Base-by-base conservation (phyloP, 2,329 filamentous ascomycete genomes). In the Lachnellula cervina region DNA sequence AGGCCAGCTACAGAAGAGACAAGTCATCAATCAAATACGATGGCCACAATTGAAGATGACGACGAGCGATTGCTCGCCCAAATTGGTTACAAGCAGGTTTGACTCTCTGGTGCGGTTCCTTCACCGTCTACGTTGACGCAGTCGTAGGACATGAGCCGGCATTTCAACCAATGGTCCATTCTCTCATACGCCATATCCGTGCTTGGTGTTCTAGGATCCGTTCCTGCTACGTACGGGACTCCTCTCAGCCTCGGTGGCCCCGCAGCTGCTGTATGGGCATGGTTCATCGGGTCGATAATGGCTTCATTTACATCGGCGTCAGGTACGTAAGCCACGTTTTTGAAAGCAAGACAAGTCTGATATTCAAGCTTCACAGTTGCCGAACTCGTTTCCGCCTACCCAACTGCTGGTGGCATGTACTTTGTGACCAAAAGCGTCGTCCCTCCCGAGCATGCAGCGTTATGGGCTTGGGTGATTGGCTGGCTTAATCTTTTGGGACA, bases 401-500 rank as follows among this genome's bases (percentile, higher is more conserved):
- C 83, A 35, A 87, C 83, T 2, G 82, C 82, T 2, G 83, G 83
- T 19, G 83, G 83, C 2, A 86, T 87, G 81, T 86, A 86, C 68
- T 87, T 85, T 66, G 82, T 85, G 35, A 84, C 81, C 9, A 86
- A 86, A 63, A 79, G 83, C 65, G 82, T 86, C 35, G 82, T 86
- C 2, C 82, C 82, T 8, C 71, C 75, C 16, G 76, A 82, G 54
- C 78, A 84, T 65, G 81, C 84, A 32, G 79, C 83, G 2, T 77
- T 84, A 13, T 85, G 82, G 75, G 78, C 81, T 0, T 86, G 83
- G 83, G 73, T 85, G 44, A 82, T 85, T 54, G 83, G 83, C n/a
- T 86, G 82, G 83, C 83, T 81, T 65, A 87, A 86, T 60, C 77
- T 86, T 34, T 74, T 86, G 1, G 83, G 83, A 7, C 83, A 87